phyloP scores from a whole-genome alignment of 2,329 filamentous ascomycete species.

The Pseudogymnoascus sp. region DNA sequence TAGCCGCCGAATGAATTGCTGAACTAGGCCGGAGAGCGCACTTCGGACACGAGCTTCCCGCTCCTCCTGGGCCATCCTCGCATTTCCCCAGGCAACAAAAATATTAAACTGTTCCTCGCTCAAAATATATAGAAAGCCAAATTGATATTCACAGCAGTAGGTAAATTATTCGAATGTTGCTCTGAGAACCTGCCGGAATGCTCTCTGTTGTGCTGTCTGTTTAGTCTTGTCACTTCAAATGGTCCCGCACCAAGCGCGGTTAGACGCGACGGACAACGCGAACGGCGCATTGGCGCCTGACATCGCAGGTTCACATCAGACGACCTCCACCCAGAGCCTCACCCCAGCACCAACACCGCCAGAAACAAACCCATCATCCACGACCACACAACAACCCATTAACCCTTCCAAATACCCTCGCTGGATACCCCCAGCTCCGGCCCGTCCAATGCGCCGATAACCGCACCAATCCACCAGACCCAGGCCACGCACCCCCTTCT shows the following conservation, averaged over 20 bases:
- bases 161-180: conserved; percentile 4
- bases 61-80: conserved; percentile 26
- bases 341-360: neutral
- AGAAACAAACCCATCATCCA: conserved; percentile 16
- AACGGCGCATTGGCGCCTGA: conserved; percentile 1
- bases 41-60: conserved; percentile 60
- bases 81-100: conserved; percentile 5
- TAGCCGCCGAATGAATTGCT: conserved; percentile 61
- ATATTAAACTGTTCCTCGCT: neutral
- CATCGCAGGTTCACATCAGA: conserved; percentile 5
- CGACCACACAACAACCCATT: conserved; percentile 11
- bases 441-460: conserved; percentile 23
- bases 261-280: conserved; percentile 6
- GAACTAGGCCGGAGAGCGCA: conserved; percentile 71
- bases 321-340: conserved; percentile 6
- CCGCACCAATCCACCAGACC: neutral
- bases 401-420: conserved; percentile 19
- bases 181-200: neutral
- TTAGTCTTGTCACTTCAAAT: neutral
- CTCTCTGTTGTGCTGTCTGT: conserved; percentile 1
- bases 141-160: neutral
- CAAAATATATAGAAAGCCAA: neutral
- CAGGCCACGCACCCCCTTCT: neutral
- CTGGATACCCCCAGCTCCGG: conserved; percentile 18
- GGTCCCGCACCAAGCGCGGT: conserved; percentile 5